Percentiles rank a stretch among this genome's conserved stretches.
Conservation (phyloP, 23 red algal genomes). For the Agarophyton chilense region DNA sequence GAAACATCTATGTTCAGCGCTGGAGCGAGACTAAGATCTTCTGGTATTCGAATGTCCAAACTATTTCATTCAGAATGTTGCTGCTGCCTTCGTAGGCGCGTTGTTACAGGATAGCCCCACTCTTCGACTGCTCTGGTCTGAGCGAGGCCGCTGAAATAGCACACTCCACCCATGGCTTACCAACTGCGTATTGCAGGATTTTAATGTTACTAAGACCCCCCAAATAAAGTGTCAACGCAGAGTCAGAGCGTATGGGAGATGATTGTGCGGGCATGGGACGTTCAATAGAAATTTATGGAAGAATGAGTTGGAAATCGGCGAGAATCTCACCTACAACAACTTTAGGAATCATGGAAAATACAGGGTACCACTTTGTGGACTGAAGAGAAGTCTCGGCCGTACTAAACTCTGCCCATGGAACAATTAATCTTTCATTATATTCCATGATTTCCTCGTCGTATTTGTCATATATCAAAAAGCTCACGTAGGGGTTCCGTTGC, state of each 20-base stretch:
- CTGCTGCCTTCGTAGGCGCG: constrained; percentile 74
- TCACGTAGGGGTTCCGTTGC: constrained; percentile 77
- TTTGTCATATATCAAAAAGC: too few relatives aligned
- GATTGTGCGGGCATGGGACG: constrained; percentile 39
- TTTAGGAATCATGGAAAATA: constrained; percentile 87
- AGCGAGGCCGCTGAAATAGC: too few relatives aligned
- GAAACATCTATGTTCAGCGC: constrained; percentile 71
- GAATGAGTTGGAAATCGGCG: constrained; percentile 92
- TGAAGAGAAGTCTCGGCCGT: too few relatives aligned
- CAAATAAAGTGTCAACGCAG: too few relatives aligned
- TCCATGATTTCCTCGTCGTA: constrained; percentile 54
- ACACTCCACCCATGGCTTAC: too few relatives aligned
- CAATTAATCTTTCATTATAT: constrained; percentile 81
- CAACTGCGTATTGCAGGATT: too few relatives aligned
- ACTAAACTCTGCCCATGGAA: constrained; percentile 64
- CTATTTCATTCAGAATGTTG: constrained; percentile 64
- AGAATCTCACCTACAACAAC: constrained; percentile 82
- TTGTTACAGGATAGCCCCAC: constrained; percentile 61
- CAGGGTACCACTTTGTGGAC: too few relatives aligned
- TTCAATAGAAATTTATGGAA: too few relatives aligned
- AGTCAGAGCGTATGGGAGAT: constrained; percentile 32
- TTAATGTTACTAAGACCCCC: too few relatives aligned
- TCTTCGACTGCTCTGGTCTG: constrained; percentile 53
- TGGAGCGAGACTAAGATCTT: constrained; percentile 59
- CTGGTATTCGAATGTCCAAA: constrained; percentile 73